Evolutionary conservation across 208 protist genomes (phyloP).

Genomic region (Acanthamoeba triangularis): DNA sequence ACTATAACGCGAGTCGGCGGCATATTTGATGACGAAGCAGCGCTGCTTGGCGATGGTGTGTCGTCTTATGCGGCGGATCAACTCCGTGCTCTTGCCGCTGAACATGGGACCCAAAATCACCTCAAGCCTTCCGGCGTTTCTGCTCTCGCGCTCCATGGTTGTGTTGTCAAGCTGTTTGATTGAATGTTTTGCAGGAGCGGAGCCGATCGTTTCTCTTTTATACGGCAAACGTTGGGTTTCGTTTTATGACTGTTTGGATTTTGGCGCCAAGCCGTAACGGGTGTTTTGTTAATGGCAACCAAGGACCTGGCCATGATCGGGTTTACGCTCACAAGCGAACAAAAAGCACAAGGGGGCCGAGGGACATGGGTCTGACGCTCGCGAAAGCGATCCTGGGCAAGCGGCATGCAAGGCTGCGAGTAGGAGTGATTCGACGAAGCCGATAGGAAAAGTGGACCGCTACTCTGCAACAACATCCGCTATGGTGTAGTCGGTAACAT

Average conservation of each 20-base stretch:
- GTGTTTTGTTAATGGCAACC: too few relatives aligned
- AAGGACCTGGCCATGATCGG: too few relatives aligned
- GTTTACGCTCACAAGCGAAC: too few relatives aligned
- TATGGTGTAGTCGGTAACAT: conserved; percentile 81
- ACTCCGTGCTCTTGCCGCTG: conserved; percentile 93
- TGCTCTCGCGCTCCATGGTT: not conserved
- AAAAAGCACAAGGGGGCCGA: too few relatives aligned
- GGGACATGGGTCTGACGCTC: too few relatives aligned
- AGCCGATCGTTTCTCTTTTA: not conserved
- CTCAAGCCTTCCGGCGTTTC: conserved; percentile 47
- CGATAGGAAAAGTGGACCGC: too few relatives aligned
- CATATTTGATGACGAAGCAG: conserved; percentile 96
- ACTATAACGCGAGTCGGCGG: conserved; percentile 94
- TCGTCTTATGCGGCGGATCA: conserved; percentile 94
- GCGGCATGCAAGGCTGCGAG: too few relatives aligned
- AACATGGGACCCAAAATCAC: conserved; percentile 76
- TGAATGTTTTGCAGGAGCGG: not conserved
- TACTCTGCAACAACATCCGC: conserved; percentile 45
- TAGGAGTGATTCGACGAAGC: too few relatives aligned
- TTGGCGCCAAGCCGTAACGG: too few relatives aligned
- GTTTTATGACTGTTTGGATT: too few relatives aligned
- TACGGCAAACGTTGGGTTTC: not conserved
- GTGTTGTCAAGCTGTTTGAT: not conserved
- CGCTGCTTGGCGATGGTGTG: conserved; percentile 91
- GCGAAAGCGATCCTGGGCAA: too few relatives aligned